Conservation (phyloP, 495 filamentous ascomycete species). For the Pyrenula aspistea region DNA sequence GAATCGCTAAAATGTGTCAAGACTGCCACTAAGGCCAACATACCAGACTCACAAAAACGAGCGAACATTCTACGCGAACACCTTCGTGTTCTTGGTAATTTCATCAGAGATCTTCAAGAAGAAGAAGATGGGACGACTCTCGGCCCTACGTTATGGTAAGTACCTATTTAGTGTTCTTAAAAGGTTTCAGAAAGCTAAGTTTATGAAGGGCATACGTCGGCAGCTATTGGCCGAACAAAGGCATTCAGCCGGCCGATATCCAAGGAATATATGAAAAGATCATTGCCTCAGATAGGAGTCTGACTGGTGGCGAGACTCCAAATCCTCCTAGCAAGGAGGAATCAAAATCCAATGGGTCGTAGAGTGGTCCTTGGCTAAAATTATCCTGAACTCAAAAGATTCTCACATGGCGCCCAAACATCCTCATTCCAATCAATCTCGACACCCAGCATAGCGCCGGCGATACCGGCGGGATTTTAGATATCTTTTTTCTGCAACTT, state of each 20-base stretch:
- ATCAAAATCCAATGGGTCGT: not conserved
- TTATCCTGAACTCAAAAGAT: too few species aligned
- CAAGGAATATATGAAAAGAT: not conserved
- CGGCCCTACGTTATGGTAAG: conserved; percentile 16
- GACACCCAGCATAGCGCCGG: not conserved
- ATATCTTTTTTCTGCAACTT: too few species aligned
- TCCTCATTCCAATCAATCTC: too few species aligned
- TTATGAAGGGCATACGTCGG: not conserved
- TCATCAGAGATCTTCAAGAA: conserved; percentile 25
- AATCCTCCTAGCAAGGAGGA: not conserved
- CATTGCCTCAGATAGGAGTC: not conserved
- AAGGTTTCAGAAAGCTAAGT: not conserved
- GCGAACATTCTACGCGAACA: conserved; percentile 39
- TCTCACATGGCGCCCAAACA: too few species aligned
- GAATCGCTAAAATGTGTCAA: conserved; percentile 45
- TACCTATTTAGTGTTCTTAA: too few species aligned
- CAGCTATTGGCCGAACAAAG: not conserved
- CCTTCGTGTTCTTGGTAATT: conserved; percentile 37
- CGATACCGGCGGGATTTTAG: too few species aligned
- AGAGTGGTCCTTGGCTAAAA: too few species aligned
- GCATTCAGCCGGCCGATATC: not conserved
- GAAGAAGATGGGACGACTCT: conserved; percentile 14
- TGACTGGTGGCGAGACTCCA: not conserved
- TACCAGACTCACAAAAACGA: conserved; percentile 45
- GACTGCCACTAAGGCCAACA: conserved; percentile 50